phyloP scores from a whole-genome alignment of 106 monocot genomes.

The Dioscorea zingiberensis region DNA sequence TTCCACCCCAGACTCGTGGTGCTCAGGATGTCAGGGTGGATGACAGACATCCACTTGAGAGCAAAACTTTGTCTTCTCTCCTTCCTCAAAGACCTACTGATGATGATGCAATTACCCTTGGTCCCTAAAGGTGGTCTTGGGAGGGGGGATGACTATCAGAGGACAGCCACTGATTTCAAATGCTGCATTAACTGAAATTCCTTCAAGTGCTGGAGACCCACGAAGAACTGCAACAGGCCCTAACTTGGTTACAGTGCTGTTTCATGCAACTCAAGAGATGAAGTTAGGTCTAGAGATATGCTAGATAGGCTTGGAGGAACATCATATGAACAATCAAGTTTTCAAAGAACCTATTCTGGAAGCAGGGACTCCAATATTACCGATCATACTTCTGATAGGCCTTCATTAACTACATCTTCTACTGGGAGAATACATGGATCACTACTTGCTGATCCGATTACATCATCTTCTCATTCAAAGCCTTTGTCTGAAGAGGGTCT shows the following conservation, averaged over 20 bases:
- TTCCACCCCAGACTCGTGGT: conserved; percentile 33
- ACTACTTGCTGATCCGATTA: neutral
- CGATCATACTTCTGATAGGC: conserved; percentile 35
- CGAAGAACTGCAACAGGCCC: conserved; percentile 31
- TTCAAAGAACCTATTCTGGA: conserved; percentile 5
- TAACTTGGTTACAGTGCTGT: conserved; percentile 37
- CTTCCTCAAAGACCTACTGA: conserved; percentile 39
- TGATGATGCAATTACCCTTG: conserved; percentile 63
- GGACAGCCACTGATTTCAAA: conserved; percentile 43
- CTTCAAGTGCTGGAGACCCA: conserved; percentile 11
- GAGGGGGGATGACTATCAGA: conserved; percentile 74
- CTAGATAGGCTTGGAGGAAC: conserved; percentile 18
- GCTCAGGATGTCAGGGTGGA: conserved; percentile 63
- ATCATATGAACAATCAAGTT: conserved; percentile 5
- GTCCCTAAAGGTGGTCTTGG: conserved; percentile 89
- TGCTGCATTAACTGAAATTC: conserved; percentile 14
- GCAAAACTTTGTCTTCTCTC: conserved; percentile 42
- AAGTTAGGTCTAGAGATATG: conserved; percentile 10
- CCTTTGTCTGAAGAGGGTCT: conserved; percentile 40
- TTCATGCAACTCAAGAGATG: conserved; percentile 18
- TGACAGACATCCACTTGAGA: conserved; percentile 49
- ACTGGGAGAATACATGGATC: conserved; percentile 16
- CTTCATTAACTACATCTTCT: conserved; percentile 8
- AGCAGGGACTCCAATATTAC: conserved; percentile 4
- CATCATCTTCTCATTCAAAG: conserved; percentile 29